phyloP scores from a whole-genome alignment of 148 eudicot genomes.

The Arbutus unedo region DNA sequence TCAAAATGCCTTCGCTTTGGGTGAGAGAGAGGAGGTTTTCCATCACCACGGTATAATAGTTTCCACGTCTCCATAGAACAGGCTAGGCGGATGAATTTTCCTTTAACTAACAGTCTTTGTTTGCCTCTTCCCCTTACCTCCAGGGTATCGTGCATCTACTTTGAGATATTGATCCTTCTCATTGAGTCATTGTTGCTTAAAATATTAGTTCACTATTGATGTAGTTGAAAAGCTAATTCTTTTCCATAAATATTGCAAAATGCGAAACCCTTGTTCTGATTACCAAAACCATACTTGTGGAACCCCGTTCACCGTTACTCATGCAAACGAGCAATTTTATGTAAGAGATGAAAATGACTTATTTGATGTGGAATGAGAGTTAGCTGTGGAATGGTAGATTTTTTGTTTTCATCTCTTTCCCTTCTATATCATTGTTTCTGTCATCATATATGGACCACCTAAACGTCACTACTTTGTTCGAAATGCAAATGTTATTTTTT shows the following conservation, averaged over 20 bases:
- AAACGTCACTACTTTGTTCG: not conserved
- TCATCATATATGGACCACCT: not conserved
- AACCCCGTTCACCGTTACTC: not conserved
- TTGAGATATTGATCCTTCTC: not conserved
- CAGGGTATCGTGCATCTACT: not conserved
- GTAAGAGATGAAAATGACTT: not conserved
- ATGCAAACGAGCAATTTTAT: not conserved
- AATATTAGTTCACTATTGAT: not conserved
- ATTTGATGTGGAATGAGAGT: constrained; percentile 3
- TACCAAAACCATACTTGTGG: not conserved
- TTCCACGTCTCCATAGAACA: not conserved
- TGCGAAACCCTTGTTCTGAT: not conserved
- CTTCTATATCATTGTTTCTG: not conserved
- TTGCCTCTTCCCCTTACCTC: not conserved
- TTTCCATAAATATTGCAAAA: not conserved
- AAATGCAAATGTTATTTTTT: not conserved
- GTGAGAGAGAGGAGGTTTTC: too few relatives aligned
- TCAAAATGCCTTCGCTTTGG: not conserved
- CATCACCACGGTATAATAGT: not conserved
- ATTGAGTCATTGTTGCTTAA: not conserved
- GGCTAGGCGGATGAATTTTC: not conserved
- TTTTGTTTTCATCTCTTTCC: not conserved
- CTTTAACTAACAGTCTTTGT: not conserved
- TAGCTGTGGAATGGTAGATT: constrained; percentile 14
- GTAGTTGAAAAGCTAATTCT: not conserved